These are phyloP conservation scores for Sarocladium oryzae DNA, from an alignment of 2,329 filamentous ascomycete species.

Conservation along the genomic window DNA sequence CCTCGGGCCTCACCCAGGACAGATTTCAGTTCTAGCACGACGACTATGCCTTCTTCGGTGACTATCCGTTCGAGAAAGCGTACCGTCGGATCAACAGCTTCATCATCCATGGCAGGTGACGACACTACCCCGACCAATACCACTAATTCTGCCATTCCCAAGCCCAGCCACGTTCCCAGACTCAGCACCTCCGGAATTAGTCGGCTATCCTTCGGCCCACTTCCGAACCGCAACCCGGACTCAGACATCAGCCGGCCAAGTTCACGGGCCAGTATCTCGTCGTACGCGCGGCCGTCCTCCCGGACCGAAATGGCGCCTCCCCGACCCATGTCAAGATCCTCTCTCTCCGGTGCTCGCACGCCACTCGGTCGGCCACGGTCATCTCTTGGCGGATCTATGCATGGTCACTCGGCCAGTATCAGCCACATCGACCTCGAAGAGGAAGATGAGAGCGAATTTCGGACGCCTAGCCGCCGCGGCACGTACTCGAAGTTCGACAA, in stretches of 20 bases:
- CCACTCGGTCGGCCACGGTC: slow-evolving; percentile 65
- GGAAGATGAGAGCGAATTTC: slow-evolving; percentile 33
- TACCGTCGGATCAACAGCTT: slow-evolving; percentile 49
- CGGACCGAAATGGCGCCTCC: slow-evolving; percentile 48
- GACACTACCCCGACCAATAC: slow-evolving; percentile 43
- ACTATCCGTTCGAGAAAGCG: slow-evolving; percentile 66
- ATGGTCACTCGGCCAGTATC: slow-evolving; percentile 52
- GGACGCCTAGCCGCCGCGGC: slow-evolving; percentile 49
- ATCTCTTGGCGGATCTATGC: slow-evolving; percentile 59
- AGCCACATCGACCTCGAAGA: slow-evolving; percentile 45
- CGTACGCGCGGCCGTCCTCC: slow-evolving; percentile 47
- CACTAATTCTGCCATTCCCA: slow-evolving; percentile 29
- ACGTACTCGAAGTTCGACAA: slow-evolving; percentile 44
- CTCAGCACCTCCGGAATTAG: slow-evolving; percentile 57
- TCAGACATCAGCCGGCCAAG: slow-evolving; percentile 53
- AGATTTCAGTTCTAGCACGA: slow-evolving; percentile 22
- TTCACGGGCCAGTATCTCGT: slow-evolving; percentile 61
- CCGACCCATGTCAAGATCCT: slow-evolving; percentile 60
- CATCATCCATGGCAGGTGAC: slow-evolving; percentile 44
- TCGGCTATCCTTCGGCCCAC: slow-evolving; percentile 52
- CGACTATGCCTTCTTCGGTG: slow-evolving; percentile 47
- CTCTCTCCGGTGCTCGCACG: slow-evolving; percentile 53
- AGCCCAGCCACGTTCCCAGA: slow-evolving; percentile 46
- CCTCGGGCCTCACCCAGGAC: slow-evolving; percentile 71
- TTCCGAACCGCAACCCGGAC: slow-evolving; percentile 49